Evolutionary conservation across 495 filamentous ascomycete species (phyloP), one percentile per base, ranked within the genome.

Genomic region (Aspergillus biplanus): DNA sequence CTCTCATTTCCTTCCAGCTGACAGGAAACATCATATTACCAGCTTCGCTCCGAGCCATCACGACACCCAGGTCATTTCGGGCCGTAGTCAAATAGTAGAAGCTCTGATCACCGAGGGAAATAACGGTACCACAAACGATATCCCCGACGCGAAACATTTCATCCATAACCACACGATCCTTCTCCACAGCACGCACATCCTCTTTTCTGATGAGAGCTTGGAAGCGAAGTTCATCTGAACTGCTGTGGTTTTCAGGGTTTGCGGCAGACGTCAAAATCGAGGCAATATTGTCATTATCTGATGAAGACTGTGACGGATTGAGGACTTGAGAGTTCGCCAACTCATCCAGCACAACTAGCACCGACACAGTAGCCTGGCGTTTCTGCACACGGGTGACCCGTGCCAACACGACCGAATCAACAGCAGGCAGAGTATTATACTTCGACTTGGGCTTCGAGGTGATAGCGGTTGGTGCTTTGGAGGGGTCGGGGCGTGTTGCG

Each of bases 71-170:
- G 74, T 96, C 90, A 76, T 99, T 97, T 62, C 84, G 83, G 55
- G 92, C 92, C 7, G 95, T 99, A 37, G 86, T 89, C 15, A 97
- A 79, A 75, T 97, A 99, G 74, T 97, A 98, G 68, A 91, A 96
- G 49, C 88, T 87, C 76, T 97, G 92, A 76, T 99, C 95, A 21
- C 95, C 95, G 3, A 98, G 76, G 8, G 90, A 94, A 56, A 96
- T 93, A 69, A 99, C 93, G 31, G 90, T 85, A 12, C 92, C 95
- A 58, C 93, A 82, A 44, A 99, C 91, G 63, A 99, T 87, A 83
- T 99, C 95, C 0, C 95, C 95, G 12, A 94, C 92, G 62, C 94
- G 83, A 74, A 97, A 99, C 75, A 89, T 92, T 70, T 97, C 92
- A 67, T 89, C 87, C 64, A 97, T 89, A 71, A 91, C 90, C 27